Conservation (phyloP, 1,284 basidiomycete species). For the Volvariella volvacea region DNA sequence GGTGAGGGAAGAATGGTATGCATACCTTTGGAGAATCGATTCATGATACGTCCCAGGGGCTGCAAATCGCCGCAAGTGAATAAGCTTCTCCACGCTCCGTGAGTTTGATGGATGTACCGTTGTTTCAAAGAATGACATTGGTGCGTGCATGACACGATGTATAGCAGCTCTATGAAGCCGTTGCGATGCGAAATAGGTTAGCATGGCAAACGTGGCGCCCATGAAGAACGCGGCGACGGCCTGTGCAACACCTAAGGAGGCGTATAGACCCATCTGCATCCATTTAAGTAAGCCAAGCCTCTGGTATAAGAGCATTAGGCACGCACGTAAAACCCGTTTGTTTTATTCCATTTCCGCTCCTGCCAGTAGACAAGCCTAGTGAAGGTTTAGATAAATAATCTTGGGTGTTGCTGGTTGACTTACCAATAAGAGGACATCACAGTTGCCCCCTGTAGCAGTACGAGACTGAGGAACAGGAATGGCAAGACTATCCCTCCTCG, state of each 20-base stretch:
- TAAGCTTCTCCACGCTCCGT: not conserved
- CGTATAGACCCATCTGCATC: conserved; percentile 62
- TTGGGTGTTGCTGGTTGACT: not conserved
- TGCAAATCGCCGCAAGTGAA: conserved; percentile 13
- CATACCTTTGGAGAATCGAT: conserved; percentile 55
- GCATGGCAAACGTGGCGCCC: conserved; percentile 45
- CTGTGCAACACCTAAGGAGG: conserved; percentile 37
- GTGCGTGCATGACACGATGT: conserved; percentile 20
- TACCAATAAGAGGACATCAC: conserved; percentile 67
- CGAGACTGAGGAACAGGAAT: conserved; percentile 41
- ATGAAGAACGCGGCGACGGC: conserved; percentile 44
- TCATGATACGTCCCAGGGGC: conserved; percentile 78
- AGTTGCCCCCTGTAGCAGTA: conserved; percentile 51
- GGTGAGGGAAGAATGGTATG: not conserved
- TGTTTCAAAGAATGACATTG: conserved; percentile 79
- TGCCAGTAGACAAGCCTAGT: conserved; percentile 68
- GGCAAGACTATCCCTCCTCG: conserved; percentile 50
- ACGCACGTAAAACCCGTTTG: conserved; percentile 56
- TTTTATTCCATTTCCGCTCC: conserved; percentile 46
- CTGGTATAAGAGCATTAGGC: too few relatives aligned
- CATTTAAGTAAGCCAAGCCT: too few relatives aligned
- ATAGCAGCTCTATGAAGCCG: conserved; percentile 26
- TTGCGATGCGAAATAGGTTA: conserved; percentile 59
- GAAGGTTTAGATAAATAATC: not conserved
- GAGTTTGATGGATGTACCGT: conserved; percentile 33